Conservation (phyloP, 2,329 filamentous ascomycete species). For the Lecanicillium sp. region DNA sequence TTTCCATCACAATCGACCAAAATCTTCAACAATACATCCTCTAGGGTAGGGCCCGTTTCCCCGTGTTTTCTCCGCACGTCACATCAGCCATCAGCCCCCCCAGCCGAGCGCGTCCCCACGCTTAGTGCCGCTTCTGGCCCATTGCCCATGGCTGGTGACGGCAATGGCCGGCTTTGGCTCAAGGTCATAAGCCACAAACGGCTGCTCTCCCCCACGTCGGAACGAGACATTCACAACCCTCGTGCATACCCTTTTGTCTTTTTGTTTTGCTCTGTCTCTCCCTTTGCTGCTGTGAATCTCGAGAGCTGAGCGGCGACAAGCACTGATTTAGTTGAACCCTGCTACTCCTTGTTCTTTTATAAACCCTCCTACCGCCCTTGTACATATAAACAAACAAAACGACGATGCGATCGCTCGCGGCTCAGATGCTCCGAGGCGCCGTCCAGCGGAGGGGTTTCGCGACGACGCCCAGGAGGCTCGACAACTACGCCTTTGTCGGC, state of each 20-base stretch:
- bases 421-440: conserved; percentile 15
- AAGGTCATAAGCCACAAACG: conserved; percentile 22
- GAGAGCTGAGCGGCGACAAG: no score
- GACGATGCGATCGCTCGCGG: conserved; percentile 13
- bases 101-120: no score
- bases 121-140: background rate
- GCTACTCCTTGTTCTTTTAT: background rate
- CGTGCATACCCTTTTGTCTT: background rate
- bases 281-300: background rate
- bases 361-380: background rate
- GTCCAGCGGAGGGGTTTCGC: conserved; percentile 45
- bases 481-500: conserved; percentile 54
- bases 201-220: conserved; percentile 15
- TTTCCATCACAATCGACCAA: no score
- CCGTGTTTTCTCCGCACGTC: no score
- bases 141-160: conserved; percentile 16
- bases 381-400: background rate
- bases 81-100: no score
- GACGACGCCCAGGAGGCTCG: conserved; percentile 38
- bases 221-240: conserved; percentile 10
- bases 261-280: background rate
- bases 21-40: no score
- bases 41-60: no score
- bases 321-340: no score
- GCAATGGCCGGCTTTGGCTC: conserved; percentile 32